phyloP scores from a whole-genome alignment of 2,329 filamentous ascomycete genomes.

The Mycosphaerelloides madeirae region DNA sequence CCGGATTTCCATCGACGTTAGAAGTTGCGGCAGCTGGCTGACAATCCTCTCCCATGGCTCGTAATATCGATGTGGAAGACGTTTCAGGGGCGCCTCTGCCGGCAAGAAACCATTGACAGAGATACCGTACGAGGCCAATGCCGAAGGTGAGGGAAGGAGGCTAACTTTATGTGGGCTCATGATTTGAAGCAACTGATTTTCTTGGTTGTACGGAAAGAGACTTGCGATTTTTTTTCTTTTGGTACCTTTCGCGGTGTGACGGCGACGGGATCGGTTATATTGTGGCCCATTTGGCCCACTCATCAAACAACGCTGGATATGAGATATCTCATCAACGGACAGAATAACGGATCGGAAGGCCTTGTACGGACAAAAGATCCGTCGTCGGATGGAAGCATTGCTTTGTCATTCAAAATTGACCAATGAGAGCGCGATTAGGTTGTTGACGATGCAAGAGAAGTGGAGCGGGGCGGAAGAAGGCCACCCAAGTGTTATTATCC shows the following conservation, averaged over 20 bases:
- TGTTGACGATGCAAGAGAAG: neutral
- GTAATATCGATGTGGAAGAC: constrained; percentile 85
- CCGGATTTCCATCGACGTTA: constrained; percentile 75
- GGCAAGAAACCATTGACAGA: constrained; percentile 72
- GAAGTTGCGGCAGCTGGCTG: constrained; percentile 73
- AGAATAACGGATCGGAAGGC: neutral
- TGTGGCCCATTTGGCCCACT: neutral
- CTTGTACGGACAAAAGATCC: neutral
- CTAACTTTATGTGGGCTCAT: constrained; percentile 27
- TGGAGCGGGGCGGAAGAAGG: neutral
- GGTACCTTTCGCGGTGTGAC: constrained; percentile 1
- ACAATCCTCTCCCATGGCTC: constrained; percentile 85
- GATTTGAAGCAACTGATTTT: constrained; percentile 2
- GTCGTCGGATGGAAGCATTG: neutral
- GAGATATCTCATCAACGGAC: too few species aligned
- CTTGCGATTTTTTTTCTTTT: neutral
- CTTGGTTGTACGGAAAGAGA: neutral
- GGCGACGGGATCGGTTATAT: constrained; percentile 6
- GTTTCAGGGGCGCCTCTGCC: constrained; percentile 67
- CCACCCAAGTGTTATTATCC: neutral
- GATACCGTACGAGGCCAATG: constrained; percentile 22
- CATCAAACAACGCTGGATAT: neutral
- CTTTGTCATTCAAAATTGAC: neutral
- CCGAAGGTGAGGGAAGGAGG: constrained; percentile 16
- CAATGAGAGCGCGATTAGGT: neutral